A percentile compares a stretch with the other conserved stretches of the same genome.
Conservation (phyloP, 1,139 yeast species). For the Scheffersomyces cryptocercus region DNA sequence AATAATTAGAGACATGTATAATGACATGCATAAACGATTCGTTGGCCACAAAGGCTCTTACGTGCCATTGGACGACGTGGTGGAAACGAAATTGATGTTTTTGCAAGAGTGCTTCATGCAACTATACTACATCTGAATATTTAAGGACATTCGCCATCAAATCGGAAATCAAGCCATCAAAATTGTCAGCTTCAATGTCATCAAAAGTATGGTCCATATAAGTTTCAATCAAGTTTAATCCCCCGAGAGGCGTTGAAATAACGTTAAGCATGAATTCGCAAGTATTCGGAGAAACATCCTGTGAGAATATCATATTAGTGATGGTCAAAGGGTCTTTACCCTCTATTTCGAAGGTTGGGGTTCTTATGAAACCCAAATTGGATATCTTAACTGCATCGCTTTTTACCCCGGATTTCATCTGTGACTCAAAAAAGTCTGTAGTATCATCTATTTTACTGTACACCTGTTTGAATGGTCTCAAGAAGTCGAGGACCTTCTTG, state of each 20-base stretch:
- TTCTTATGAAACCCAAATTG: slow-evolving; percentile 36
- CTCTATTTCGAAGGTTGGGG: slow-evolving; percentile 3
- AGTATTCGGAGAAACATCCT: slow-evolving; percentile 38
- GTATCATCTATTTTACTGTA: slow-evolving; percentile 21
- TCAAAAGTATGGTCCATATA: slow-evolving; percentile 23
- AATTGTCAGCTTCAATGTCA: slow-evolving; percentile 22
- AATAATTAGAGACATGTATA: too few relatives aligned
- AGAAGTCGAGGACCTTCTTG: slow-evolving; percentile 24
- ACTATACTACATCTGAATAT: slow-evolving; percentile 4
- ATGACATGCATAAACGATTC: too few relatives aligned
- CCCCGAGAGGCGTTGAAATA: slow-evolving; percentile 34
- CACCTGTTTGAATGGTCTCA: slow-evolving; percentile 20
- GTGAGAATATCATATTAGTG: slow-evolving; percentile 36
- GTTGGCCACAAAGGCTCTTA: too few relatives aligned
- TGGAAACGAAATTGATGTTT: too few relatives aligned
- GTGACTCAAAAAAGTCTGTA: slow-evolving; percentile 20
- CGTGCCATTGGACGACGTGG: too few relatives aligned
- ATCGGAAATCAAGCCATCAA: slow-evolving; percentile 21
- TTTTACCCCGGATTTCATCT: slow-evolving; percentile 26
- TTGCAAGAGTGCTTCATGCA: too few relatives aligned
- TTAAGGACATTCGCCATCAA: slow-evolving; percentile 24
- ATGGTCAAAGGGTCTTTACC: slow-evolving; percentile 22
- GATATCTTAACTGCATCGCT: slow-evolving; percentile 39
- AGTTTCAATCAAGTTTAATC: slow-evolving; percentile 37
- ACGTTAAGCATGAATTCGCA: slow-evolving; percentile 38